Percentiles rank a stretch among this genome's conserved stretches.
Evolutionary conservation across 2,329 filamentous ascomycete species (phyloP).

Genomic region (Diaporthe humulicola): DNA sequence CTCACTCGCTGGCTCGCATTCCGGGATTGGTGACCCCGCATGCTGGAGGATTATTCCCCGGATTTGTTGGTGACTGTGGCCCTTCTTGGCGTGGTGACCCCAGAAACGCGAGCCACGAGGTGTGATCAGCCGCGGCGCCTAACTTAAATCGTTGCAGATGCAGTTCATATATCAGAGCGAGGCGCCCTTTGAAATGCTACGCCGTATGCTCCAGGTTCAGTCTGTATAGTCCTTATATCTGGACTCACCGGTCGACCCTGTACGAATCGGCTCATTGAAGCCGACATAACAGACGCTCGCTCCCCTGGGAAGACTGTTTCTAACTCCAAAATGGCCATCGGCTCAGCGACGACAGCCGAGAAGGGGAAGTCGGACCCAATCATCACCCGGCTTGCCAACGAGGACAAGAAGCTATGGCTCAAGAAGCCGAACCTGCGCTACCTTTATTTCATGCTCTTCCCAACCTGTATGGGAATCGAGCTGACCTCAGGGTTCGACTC

Average conservation of each 20-base stretch:
- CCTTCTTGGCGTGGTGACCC: slow-evolving; percentile 12
- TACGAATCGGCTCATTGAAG: slow-evolving; percentile 13
- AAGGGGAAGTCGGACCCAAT: slow-evolving; percentile 38
- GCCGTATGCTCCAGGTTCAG: neutral
- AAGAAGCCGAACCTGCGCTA: slow-evolving; percentile 69
- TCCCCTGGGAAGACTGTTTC: neutral
- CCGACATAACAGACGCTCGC: neutral
- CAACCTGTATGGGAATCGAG: slow-evolving; percentile 73
- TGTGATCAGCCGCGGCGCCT: neutral
- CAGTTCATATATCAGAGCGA: slow-evolving; percentile 10
- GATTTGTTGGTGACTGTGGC: neutral
- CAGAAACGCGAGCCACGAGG: slow-evolving; percentile 25
- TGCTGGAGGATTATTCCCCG: slow-evolving; percentile 28
- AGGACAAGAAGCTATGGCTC: slow-evolving; percentile 64
- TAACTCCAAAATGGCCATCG: slow-evolving; percentile 28
- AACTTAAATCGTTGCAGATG: neutral
- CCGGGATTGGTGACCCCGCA: slow-evolving; percentile 21
- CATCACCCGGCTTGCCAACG: slow-evolving; percentile 52
- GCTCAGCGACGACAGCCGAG: slow-evolving; percentile 33
- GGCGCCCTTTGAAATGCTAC: neutral
- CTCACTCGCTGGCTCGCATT: slow-evolving; percentile 28
- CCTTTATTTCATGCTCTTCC: slow-evolving; percentile 70
- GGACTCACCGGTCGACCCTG: neutral
- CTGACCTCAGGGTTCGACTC: slow-evolving; percentile 61
- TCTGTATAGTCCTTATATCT: neutral